Conservation (phyloP, 1,139 yeast genomes). For the Yamadazyma taylorii region DNA sequence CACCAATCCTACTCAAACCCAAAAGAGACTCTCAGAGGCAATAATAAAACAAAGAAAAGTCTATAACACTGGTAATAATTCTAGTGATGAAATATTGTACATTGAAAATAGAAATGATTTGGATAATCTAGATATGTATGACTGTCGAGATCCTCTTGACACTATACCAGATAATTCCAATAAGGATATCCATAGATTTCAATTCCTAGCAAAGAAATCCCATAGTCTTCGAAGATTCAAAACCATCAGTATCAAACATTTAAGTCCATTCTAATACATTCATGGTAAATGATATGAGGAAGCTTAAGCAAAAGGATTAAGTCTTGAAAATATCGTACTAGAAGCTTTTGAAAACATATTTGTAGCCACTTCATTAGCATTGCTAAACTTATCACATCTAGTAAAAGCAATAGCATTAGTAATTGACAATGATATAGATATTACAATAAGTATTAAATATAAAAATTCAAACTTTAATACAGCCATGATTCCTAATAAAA, state of each 20-base stretch:
- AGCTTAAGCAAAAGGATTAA: slow-evolving; percentile 42
- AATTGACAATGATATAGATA: slow-evolving; percentile 69
- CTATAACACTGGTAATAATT: slow-evolving; percentile 1
- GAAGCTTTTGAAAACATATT: slow-evolving; percentile 52
- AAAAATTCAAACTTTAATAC: slow-evolving; percentile 74
- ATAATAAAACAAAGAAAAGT: slow-evolving; percentile 9
- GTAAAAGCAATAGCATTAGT: slow-evolving; percentile 90
- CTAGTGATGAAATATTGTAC: slow-evolving; percentile 9
- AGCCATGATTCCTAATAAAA: slow-evolving; percentile 70
- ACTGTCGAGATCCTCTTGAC: too few species aligned
- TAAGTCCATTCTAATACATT: too few species aligned
- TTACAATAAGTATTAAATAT: slow-evolving; percentile 62
- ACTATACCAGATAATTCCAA: too few species aligned
- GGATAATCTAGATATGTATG: background rate
- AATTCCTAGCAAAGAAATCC: slow-evolving; percentile 1
- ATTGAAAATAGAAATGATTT: slow-evolving; percentile 2
- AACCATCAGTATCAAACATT: too few species aligned
- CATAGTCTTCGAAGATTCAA: too few species aligned
- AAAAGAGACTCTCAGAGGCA: slow-evolving; percentile 4
- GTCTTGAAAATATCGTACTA: slow-evolving; percentile 45
- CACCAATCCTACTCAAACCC: too few species aligned
- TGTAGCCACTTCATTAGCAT: slow-evolving; percentile 59
- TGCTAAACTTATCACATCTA: slow-evolving; percentile 85
- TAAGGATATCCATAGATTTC: too few species aligned
- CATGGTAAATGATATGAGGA: too few species aligned